These are phyloP conservation scores for Erodium trifolium DNA, from an alignment of 441 rosid species.

Conservation along the genomic window DNA sequence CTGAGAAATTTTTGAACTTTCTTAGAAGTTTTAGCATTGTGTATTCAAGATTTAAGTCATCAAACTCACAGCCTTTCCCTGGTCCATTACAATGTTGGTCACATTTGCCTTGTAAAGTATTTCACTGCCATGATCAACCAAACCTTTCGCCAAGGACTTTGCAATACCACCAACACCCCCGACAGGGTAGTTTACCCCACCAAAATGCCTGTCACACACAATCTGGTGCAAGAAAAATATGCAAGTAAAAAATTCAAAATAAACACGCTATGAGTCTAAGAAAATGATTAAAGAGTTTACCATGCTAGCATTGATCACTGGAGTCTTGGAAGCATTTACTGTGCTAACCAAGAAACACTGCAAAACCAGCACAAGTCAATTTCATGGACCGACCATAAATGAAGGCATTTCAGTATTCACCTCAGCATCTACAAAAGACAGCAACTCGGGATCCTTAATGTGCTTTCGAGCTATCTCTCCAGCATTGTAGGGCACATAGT, in stretches of 20 bases:
- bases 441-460: slow-evolving; percentile 68
- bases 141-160: slow-evolving; percentile 67
- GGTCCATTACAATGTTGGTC: slow-evolving; percentile 54
- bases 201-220: slow-evolving; percentile 93
- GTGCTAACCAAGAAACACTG: slow-evolving; percentile 99
- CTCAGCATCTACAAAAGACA: slow-evolving; percentile 95
- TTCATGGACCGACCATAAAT: slow-evolving; percentile 4
- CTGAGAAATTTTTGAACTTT: background rate
- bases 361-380: slow-evolving; percentile 20
- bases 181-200: slow-evolving; percentile 90
- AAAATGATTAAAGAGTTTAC: slow-evolving; percentile 34
- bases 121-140: slow-evolving; percentile 69
- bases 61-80: slow-evolving; percentile 76
- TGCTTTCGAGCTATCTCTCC: slow-evolving; percentile 83
- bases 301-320: slow-evolving; percentile 96
- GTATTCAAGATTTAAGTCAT: slow-evolving; percentile 5
- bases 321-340: slow-evolving; percentile 74
- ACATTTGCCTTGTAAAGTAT: slow-evolving; percentile 84
- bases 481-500: slow-evolving; percentile 80
- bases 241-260: slow-evolving; percentile 4
- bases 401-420: slow-evolving; percentile 28
- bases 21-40: slow-evolving; percentile 13
- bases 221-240: slow-evolving; percentile 41
- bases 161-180: slow-evolving; percentile 98
- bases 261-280: background rate